Evolutionary conservation across 2,329 filamentous ascomycete species (phyloP).

Genomic region (Epichloe sp.): DNA sequence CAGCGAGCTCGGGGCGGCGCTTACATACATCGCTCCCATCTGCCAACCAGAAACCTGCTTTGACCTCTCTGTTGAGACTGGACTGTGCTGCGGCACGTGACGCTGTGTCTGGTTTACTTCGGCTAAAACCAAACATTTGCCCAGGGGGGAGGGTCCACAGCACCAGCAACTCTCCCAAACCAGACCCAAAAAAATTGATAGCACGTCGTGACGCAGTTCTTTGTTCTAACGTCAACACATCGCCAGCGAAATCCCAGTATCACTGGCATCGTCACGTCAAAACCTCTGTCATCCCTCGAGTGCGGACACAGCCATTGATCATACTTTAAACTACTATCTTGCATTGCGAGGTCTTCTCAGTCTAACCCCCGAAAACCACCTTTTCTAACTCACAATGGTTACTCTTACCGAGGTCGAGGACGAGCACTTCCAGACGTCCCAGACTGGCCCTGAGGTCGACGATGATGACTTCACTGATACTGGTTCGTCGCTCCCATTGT

Average conservation of each 20-base stretch:
- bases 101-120: neutral
- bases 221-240: neutral
- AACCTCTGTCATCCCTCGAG: neutral
- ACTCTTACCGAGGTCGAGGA: slow-evolving; percentile 94
- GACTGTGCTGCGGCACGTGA: neutral
- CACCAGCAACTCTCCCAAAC: neutral
- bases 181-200: slow-evolving; percentile 1
- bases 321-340: neutral
- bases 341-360: neutral
- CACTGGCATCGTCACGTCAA: neutral
- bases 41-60: too few relatives aligned
- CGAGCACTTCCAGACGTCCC: slow-evolving; percentile 73
- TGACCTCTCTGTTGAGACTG: too few relatives aligned
- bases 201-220: slow-evolving; percentile 1
- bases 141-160: neutral
- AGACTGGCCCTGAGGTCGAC: slow-evolving; percentile 61
- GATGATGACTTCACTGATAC: slow-evolving; percentile 91
- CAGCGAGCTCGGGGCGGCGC: too few relatives aligned
- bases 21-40: too few relatives aligned
- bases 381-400: slow-evolving; percentile 54
- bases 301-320: neutral
- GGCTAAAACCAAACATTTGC: neutral
- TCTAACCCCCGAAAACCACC: neutral
- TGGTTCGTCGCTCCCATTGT: slow-evolving; percentile 40
- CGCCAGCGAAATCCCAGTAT: neutral